Conservation (phyloP, 352 stramenopile species). For the Phytophthora meadii region DNA sequence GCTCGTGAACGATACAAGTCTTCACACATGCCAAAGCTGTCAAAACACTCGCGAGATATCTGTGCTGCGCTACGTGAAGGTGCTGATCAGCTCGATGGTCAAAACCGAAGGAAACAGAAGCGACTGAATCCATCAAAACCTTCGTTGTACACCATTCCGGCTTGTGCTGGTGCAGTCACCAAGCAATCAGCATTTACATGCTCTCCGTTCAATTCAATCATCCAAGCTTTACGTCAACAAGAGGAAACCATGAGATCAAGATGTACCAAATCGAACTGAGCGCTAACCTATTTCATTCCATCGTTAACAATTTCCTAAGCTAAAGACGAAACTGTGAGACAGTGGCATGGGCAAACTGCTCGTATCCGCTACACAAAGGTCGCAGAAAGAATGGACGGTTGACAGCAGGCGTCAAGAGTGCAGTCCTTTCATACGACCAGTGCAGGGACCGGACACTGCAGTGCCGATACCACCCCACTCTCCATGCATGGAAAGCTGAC, state of each 20-base stretch:
- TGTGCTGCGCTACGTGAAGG: constrained; percentile 18
- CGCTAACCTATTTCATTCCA: constrained; percentile 51
- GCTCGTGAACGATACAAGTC: constrained; percentile 13
- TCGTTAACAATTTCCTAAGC: constrained; percentile 36
- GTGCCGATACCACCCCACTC: constrained; percentile 42
- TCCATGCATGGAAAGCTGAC: constrained; percentile 41
- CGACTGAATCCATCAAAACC: background rate
- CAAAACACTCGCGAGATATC: constrained; percentile 36
- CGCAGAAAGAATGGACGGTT: constrained; percentile 48
- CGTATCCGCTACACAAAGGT: constrained; percentile 22
- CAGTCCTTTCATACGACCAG: constrained; percentile 26
- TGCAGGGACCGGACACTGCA: constrained; percentile 30
- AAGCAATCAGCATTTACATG: background rate
- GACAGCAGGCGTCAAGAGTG: constrained; percentile 50
- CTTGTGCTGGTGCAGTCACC: background rate
- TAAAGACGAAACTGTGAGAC: constrained; percentile 40
- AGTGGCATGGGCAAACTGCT: constrained; percentile 39
- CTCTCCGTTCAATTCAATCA: constrained; percentile 2
- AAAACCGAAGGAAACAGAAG: constrained; percentile 9
- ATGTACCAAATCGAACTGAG: constrained; percentile 8
- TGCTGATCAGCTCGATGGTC: constrained; percentile 6
- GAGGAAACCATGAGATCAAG: constrained; percentile 16
- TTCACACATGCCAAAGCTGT: constrained; percentile 39
- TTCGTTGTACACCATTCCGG: constrained; percentile 7
- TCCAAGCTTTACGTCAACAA: constrained; percentile 16